Percentiles rank a stretch among this genome's conserved stretches.
phyloP scores from a whole-genome alignment of 208 protist species.

The Crithidia acanthocephali region DNA sequence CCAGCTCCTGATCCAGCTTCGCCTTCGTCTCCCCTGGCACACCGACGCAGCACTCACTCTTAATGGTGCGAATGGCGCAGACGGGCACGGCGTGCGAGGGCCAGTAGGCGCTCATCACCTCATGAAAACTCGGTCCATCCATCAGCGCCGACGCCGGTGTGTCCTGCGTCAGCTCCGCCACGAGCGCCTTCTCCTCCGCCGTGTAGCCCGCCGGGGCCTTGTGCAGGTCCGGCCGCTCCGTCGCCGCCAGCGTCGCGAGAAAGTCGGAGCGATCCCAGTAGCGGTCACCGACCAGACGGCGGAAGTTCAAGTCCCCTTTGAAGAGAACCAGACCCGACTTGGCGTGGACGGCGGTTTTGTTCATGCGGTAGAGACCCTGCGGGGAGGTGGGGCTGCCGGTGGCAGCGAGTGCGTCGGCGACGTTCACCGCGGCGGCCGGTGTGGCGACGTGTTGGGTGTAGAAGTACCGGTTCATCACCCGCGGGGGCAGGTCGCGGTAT shows the following conservation, averaged over 20 bases:
- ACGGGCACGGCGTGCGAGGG: conserved; percentile 72
- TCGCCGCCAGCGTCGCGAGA: conserved; percentile 41
- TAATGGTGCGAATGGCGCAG: conserved; percentile 84
- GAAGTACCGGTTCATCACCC: conserved; percentile 84
- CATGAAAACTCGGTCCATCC: conserved; percentile 51
- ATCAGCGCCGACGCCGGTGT: conserved; percentile 38
- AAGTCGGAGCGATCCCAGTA: conserved; percentile 81
- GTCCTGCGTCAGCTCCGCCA: conserved; percentile 58
- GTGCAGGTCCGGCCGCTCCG: conserved; percentile 22
- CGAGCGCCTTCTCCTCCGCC: conserved; percentile 24
- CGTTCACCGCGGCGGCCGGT: conserved; percentile 4
- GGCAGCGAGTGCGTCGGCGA: conserved; percentile 6
- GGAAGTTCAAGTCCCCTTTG: conserved; percentile 93
- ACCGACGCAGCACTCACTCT: conserved; percentile 87
- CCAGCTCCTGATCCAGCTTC: conserved; percentile 45
- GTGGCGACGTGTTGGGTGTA: conserved; percentile 62
- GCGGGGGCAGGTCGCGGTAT: conserved; percentile 87
- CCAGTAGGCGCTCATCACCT: conserved; percentile 77
- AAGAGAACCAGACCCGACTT: conserved; percentile 78
- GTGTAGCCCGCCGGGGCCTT: conserved; percentile 17
- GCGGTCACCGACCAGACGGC: conserved; percentile 88
- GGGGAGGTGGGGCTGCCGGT: conserved; percentile 17
- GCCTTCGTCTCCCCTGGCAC: conserved; percentile 56
- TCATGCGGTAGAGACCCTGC: conserved; percentile 38
- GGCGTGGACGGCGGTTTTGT: conserved; percentile 48